Percentiles rank a stretch among this genome's conserved stretches.
phyloP scores from a whole-genome alignment of 768 basidiomycete species.

The Cyclocybe aegerita region DNA sequence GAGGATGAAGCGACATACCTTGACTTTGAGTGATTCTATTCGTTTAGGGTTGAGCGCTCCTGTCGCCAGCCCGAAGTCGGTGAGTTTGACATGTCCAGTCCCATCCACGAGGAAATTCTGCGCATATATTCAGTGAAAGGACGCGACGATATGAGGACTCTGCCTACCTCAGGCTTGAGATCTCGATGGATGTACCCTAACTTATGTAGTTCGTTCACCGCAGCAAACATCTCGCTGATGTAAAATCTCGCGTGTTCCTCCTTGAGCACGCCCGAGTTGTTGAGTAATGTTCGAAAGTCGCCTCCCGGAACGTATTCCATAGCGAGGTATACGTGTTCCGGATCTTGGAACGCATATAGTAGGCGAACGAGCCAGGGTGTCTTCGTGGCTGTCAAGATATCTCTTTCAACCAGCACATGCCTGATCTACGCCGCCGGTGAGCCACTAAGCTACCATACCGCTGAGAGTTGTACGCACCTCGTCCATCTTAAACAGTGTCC shows the following conservation, averaged over 20 bases:
- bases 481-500: conserved; percentile 96
- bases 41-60: conserved; percentile 92
- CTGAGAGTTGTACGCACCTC: conserved; percentile 53
- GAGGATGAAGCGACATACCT: conserved; percentile 46
- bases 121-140: not conserved
- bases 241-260: conserved; percentile 97
- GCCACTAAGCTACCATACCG: not conserved
- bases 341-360: conserved; percentile 96
- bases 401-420: conserved; percentile 97
- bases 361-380: conserved; percentile 96
- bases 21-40: conserved; percentile 93
- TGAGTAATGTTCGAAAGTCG: conserved; percentile 95
- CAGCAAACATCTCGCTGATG: conserved; percentile 96
- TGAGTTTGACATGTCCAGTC: conserved; percentile 94
- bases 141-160: not conserved
- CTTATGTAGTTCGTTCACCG: conserved; percentile 92
- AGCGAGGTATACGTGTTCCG: conserved; percentile 87
- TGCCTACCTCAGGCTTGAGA: conserved; percentile 88
- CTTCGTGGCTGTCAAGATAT: conserved; percentile 96
- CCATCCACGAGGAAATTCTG: conserved; percentile 97
- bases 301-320: conserved; percentile 99
- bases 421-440: conserved; percentile 59
- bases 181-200: conserved; percentile 98
- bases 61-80: conserved; percentile 97
- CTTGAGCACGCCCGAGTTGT: conserved; percentile 96